These are phyloP conservation scores for Knufia fluminis DNA, from an alignment of 2,329 filamentous ascomycete species.

Conservation along the genomic window DNA sequence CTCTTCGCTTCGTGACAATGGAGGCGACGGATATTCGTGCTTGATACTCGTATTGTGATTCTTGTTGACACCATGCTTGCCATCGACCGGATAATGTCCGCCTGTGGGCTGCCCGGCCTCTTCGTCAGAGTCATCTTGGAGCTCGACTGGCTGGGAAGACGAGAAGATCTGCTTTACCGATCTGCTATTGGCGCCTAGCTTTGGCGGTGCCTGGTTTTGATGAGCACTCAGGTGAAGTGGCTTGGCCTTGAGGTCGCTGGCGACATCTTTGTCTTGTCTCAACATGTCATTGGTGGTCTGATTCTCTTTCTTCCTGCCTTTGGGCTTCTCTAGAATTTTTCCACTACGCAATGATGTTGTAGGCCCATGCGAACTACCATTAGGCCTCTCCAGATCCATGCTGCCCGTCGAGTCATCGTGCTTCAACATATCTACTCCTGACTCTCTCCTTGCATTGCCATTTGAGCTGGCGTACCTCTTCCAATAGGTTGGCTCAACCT, in stretches of 20 bases:
- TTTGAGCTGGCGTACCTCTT: background rate
- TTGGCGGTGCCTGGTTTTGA: background rate
- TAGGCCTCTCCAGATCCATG: background rate
- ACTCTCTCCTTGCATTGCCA: background rate
- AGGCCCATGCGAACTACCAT: background rate
- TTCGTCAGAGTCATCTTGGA: background rate
- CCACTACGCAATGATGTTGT: slow-evolving; percentile 1
- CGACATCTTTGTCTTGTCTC: background rate
- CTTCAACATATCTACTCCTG: background rate
- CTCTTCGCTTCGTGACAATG: slow-evolving; percentile 1
- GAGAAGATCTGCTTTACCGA: background rate
- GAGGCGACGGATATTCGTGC: background rate
- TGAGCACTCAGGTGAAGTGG: background rate
- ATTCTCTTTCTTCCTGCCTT: background rate
- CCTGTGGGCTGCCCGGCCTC: background rate
- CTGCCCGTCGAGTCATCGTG: background rate
- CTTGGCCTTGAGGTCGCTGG: background rate
- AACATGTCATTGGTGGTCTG: background rate
- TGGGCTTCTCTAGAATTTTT: background rate
- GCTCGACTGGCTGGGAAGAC: background rate
- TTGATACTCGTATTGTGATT: background rate
- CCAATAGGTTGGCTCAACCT: background rate
- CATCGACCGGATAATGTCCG: background rate
- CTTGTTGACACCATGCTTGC: background rate
- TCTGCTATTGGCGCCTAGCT: background rate